Percentiles rank a stretch among this genome's conserved stretches.
These are phyloP conservation scores for Saksenaea oblongispora DNA, from an alignment of 371 early-diverging fungal species.

Conservation along the genomic window DNA sequence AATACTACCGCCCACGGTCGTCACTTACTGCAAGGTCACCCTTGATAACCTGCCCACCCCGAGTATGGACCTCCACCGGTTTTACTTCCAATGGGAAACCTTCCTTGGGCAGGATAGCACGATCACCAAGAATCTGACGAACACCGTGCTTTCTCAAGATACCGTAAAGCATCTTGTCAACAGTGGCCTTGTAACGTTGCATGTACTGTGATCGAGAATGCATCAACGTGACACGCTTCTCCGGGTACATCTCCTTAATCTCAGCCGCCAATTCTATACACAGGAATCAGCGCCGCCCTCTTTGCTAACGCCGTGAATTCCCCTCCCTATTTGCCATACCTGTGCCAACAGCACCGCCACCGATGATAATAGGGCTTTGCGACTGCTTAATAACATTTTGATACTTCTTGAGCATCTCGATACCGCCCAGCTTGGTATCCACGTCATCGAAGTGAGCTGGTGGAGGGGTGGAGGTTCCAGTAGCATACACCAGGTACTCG, in stretches of 20 bases:
- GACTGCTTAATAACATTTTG: conserved; percentile 52
- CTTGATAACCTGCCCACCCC: conserved; percentile 46
- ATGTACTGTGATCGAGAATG: conserved; percentile 63
- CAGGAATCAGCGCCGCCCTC: neutral
- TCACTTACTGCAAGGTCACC: conserved; percentile 55
- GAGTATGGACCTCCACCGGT: conserved; percentile 49
- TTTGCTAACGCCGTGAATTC: neutral
- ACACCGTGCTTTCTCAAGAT: conserved; percentile 52
- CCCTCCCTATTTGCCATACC: conserved; percentile 22
- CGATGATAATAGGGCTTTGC: conserved; percentile 56
- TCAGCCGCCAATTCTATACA: conserved; percentile 63
- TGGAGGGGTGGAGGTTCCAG: conserved; percentile 55
- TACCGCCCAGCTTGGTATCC: conserved; percentile 44
- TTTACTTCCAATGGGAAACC: conserved; percentile 51
- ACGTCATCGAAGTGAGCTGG: conserved; percentile 50
- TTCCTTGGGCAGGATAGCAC: conserved; percentile 44
- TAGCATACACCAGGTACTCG: conserved; percentile 58
- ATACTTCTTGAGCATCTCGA: conserved; percentile 42
- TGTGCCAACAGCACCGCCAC: conserved; percentile 72
- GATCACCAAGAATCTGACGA: conserved; percentile 49
- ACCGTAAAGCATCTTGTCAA: conserved; percentile 43
- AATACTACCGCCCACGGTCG: no score
- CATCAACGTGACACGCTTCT: conserved; percentile 61
- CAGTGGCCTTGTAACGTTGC: conserved; percentile 48
- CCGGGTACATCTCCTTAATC: conserved; percentile 65